Percentiles rank a stretch among this genome's conserved stretches.
Conservation (phyloP, 495 filamentous ascomycete genomes). For the Neurospora sp. region DNA sequence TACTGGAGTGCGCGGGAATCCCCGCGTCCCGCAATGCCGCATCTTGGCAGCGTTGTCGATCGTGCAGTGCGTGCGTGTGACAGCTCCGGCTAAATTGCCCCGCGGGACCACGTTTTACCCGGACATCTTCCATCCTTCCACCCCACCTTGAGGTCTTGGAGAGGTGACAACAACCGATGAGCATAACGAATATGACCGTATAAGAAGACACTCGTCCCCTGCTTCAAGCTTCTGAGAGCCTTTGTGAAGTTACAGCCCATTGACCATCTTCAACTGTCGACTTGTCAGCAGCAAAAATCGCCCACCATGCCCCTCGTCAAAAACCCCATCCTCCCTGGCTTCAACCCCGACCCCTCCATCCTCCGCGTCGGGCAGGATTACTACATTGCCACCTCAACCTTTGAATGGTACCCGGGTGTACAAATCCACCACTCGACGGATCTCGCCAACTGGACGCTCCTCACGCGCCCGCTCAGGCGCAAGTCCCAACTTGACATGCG, state of each 20-base stretch:
- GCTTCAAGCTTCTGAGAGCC: neutral
- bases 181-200: neutral
- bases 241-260: neutral
- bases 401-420: constrained; percentile 52
- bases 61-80: neutral
- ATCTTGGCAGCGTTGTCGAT: neutral
- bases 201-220: neutral
- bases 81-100: neutral
- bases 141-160: neutral
- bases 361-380: constrained; percentile 47
- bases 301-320: constrained; percentile 32
- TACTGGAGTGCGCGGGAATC: neutral
- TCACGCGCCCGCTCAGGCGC: constrained; percentile 48
- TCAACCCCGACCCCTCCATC: constrained; percentile 54
- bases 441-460: constrained; percentile 48
- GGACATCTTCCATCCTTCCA: neutral
- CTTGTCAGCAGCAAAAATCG: neutral
- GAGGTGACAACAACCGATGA: neutral
- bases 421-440: constrained; percentile 50
- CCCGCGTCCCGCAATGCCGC: neutral
- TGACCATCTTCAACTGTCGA: neutral
- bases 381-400: constrained; percentile 54
- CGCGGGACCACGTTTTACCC: neutral
- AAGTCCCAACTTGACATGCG: constrained; percentile 54
- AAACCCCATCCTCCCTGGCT: constrained; percentile 55